phyloP scores from a whole-genome alignment of 495 filamentous ascomycete species.

The Aspergillus conjunctus region DNA sequence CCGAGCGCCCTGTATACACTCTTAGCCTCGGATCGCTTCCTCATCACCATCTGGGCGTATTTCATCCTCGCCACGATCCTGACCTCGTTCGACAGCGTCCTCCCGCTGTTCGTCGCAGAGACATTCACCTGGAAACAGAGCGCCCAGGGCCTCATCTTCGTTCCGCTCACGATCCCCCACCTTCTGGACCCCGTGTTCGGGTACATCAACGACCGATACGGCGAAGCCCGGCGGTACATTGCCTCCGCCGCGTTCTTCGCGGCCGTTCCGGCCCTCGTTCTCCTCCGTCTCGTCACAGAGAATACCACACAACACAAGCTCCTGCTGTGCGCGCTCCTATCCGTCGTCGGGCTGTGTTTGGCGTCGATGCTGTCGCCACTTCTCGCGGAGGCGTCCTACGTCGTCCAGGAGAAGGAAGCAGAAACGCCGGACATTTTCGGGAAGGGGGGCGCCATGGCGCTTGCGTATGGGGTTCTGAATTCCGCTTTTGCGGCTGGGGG shows the following conservation, averaged over 20 bases:
- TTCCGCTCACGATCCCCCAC: conserved; percentile 66
- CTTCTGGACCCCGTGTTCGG: conserved; percentile 68
- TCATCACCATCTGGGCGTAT: conserved; percentile 58
- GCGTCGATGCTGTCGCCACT: conserved; percentile 62
- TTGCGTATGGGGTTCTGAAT: conserved; percentile 59
- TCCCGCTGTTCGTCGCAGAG: conserved; percentile 66
- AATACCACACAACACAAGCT: conserved; percentile 64
- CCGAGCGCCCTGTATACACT: conserved; percentile 36
- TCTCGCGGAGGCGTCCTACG: conserved; percentile 68
- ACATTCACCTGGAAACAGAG: conserved; percentile 69
- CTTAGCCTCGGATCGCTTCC: conserved; percentile 58
- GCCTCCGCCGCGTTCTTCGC: conserved; percentile 63
- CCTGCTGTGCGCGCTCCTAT: conserved; percentile 69
- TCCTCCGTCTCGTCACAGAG: conserved; percentile 67
- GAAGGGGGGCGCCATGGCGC: conserved; percentile 56
- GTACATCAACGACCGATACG: conserved; percentile 60
- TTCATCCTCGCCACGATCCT: conserved; percentile 50
- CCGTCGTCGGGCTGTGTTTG: conserved; percentile 59
- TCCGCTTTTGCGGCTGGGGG: conserved; percentile 59
- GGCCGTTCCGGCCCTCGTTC: conserved; percentile 59
- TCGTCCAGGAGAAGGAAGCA: conserved; percentile 60
- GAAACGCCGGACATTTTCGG: conserved; percentile 53
- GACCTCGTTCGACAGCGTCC: conserved; percentile 57
- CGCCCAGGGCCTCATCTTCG: conserved; percentile 75
- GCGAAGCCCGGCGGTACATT: conserved; percentile 62